phyloP scores from a whole-genome alignment of 208 protist species.

The Acanthamoeba healyi region DNA sequence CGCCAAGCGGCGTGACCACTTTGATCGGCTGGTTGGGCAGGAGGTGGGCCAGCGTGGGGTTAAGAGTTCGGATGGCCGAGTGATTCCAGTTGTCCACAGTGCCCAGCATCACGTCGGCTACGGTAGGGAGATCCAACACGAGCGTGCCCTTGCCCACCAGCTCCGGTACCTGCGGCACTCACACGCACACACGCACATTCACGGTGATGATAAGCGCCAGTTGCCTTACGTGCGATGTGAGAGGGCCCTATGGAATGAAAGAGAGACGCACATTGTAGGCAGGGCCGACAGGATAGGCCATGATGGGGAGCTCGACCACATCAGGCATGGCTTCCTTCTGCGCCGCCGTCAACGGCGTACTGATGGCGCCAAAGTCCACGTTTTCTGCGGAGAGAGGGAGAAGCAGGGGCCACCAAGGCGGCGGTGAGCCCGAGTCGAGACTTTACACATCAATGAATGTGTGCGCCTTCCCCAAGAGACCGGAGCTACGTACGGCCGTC shows the following conservation, averaged over 20 bases:
- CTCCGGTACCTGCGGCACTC: too few relatives aligned
- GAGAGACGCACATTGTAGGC: conserved; percentile 12
- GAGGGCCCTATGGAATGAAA: too few relatives aligned
- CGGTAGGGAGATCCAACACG: neutral
- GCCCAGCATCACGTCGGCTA: conserved; percentile 10
- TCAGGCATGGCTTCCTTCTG: too few relatives aligned
- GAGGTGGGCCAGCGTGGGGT: neutral
- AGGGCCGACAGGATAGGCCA: neutral
- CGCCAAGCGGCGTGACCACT: neutral
- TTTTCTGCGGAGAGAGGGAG: neutral
- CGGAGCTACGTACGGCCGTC: neutral
- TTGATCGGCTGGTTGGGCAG: neutral
- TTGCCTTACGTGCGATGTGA: too few relatives aligned
- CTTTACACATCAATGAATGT: too few relatives aligned
- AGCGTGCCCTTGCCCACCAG: neutral
- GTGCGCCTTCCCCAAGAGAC: too few relatives aligned
- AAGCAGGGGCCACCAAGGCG: too few relatives aligned
- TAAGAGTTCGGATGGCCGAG: neutral
- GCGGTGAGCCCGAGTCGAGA: too few relatives aligned
- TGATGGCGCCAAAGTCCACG: neutral
- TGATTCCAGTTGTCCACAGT: conserved; percentile 1
- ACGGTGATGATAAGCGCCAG: too few relatives aligned
- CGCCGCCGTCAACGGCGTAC: neutral
- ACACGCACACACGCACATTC: too few relatives aligned
- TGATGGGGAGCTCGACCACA: neutral